Conservation (phyloP, 306 rosid genomes). For the Gillenia trifoliata region DNA sequence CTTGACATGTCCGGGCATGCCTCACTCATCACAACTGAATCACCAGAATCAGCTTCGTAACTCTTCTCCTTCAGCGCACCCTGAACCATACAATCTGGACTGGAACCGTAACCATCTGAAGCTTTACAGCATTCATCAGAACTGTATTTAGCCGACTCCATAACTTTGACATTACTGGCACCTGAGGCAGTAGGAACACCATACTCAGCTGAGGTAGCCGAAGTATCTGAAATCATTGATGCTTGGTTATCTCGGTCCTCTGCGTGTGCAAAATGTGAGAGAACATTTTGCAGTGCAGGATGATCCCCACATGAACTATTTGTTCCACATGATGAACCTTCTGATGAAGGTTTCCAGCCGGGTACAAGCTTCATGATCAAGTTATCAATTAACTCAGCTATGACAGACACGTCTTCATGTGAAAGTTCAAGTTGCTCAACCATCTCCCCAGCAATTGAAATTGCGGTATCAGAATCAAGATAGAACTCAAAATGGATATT, state of each 20-base stretch:
- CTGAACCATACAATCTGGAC: slow-evolving; percentile 27
- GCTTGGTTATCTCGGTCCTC: slow-evolving; percentile 46
- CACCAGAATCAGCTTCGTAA: slow-evolving; percentile 12
- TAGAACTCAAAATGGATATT: slow-evolving; percentile 81
- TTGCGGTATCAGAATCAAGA: slow-evolving; percentile 61
- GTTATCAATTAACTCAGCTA: slow-evolving; percentile 61
- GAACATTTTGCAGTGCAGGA: slow-evolving; percentile 22
- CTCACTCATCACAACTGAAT: slow-evolving; percentile 22
- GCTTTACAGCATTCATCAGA: slow-evolving; percentile 35
- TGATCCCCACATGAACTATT: slow-evolving; percentile 21
- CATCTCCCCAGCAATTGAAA: slow-evolving; percentile 88
- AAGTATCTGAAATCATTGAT: slow-evolving; percentile 39
- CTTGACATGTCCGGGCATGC: slow-evolving; percentile 36
- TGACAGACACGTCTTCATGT: slow-evolving; percentile 47
- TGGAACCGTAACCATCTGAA: slow-evolving; percentile 19
- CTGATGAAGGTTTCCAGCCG: slow-evolving; percentile 43
- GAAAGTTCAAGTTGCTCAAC: slow-evolving; percentile 71
- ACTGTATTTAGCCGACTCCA: slow-evolving; percentile 23
- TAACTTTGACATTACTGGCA: slow-evolving; percentile 19
- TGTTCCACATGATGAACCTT: slow-evolving; percentile 27
- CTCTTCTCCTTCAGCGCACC: slow-evolving; percentile 18
- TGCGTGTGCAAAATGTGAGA: slow-evolving; percentile 22
- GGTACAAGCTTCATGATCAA: slow-evolving; percentile 56
- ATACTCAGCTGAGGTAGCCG: slow-evolving; percentile 36
- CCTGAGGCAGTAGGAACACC: slow-evolving; percentile 21